These are phyloP conservation scores for Acarospora socialis DNA, from an alignment of 2,329 filamentous ascomycete species.

Conservation along the genomic window DNA sequence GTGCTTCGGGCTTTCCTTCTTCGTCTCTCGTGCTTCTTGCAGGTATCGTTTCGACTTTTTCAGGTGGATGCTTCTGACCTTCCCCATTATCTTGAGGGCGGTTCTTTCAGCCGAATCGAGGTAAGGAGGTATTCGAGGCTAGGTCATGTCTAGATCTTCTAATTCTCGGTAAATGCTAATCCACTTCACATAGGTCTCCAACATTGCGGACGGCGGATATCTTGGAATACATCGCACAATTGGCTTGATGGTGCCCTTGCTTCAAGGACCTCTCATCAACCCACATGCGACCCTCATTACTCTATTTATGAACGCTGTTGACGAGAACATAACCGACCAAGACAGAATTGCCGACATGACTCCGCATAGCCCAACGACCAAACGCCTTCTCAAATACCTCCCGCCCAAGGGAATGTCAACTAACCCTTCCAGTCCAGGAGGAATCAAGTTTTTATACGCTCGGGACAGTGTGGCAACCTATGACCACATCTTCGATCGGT, in stretches of 20 bases:
- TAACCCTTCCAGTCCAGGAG: neutral
- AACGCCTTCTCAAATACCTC: too few relatives aligned
- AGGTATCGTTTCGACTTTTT: conserved; percentile 19
- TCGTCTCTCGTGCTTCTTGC: conserved; percentile 12
- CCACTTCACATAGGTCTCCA: conserved; percentile 23
- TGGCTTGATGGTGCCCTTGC: conserved; percentile 19
- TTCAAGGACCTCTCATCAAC: conserved; percentile 22
- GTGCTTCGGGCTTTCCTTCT: conserved; percentile 21
- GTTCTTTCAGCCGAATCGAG: conserved; percentile 26
- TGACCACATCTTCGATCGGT: conserved; percentile 9
- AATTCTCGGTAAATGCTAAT: neutral
- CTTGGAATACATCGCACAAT: conserved; percentile 20
- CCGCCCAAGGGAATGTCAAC: too few relatives aligned
- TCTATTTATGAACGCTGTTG: conserved; percentile 27
- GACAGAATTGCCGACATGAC: conserved; percentile 9
- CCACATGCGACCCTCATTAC: conserved; percentile 28
- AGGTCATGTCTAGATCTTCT: neutral
- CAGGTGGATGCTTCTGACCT: conserved; percentile 18
- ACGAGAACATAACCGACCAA: conserved; percentile 9
- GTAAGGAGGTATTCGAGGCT: conserved; percentile 14
- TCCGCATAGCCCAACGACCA: neutral
- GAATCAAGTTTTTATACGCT: neutral
- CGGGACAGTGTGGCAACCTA: conserved; percentile 1
- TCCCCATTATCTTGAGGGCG: conserved; percentile 8
- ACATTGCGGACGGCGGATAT: conserved; percentile 26